A percentile compares a stretch with the other conserved stretches of the same genome.
Evolutionary conservation across 148 eudicot genomes (phyloP).

Genomic region (Vaccinium corymbosum): DNA sequence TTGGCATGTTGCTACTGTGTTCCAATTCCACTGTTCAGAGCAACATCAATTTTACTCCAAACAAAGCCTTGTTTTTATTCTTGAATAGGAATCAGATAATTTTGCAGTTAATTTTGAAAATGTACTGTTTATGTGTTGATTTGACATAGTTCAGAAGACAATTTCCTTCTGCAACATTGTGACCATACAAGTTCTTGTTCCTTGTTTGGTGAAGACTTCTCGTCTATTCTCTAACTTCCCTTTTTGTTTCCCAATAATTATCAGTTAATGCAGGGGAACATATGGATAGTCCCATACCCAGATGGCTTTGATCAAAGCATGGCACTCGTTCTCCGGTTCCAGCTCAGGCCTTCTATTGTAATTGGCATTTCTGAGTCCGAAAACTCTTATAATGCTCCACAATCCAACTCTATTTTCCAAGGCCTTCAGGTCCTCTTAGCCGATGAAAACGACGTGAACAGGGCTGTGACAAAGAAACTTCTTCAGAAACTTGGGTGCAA

Average conservation of each 20-base stretch:
- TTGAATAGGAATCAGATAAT: not conserved
- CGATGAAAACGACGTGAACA: slow-evolving; percentile 63
- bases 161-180: not conserved
- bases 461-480: slow-evolving; percentile 61
- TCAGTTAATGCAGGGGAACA: slow-evolving; percentile 91
- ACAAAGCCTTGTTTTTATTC: not conserved
- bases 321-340: slow-evolving; percentile 65
- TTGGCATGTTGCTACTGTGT: not conserved
- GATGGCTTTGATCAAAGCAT: slow-evolving; percentile 68
- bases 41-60: not conserved
- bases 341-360: slow-evolving; percentile 48
- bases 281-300: slow-evolving; percentile 60
- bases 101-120: not conserved
- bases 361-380: slow-evolving; percentile 41
- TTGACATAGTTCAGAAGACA: not conserved
- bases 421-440: slow-evolving; percentile 78
- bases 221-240: not conserved
- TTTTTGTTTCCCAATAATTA: not conserved
- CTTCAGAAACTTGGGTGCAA: slow-evolving; percentile 70
- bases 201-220: not conserved
- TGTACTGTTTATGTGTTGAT: not conserved
- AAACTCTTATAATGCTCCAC: slow-evolving; percentile 39
- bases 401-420: slow-evolving; percentile 34
- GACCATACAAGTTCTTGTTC: not conserved
- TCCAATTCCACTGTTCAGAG: not conserved